Evolutionary conservation across 2,329 filamentous ascomycete genomes (phyloP), one percentile per base, ranked within the genome.

Genomic region (Fusarium algeriense): DNA sequence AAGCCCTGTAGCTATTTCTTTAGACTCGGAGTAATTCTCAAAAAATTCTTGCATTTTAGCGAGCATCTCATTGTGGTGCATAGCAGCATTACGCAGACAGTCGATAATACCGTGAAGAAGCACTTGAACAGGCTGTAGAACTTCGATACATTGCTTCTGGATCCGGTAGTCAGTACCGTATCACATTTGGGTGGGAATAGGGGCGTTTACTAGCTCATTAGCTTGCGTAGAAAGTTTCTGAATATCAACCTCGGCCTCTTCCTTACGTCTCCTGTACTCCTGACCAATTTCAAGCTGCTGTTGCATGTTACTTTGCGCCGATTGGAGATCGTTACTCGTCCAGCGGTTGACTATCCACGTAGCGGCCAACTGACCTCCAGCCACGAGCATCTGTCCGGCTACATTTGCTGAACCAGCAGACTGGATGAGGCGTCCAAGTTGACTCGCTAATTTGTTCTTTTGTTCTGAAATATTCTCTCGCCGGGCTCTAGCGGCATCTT

Each of bases 291-390:
- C 49, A 17, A 53, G 35, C 23, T 53, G 49, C n/a, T 53, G 34
- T 53, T 53, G 49, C 49, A 53, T 41, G 49, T 53, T 53, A 7
- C 23, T 53, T 34, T 53, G 49, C 10, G 49, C 49, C 13, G 49
- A 40, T 53, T 53, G 49, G 5, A 53, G 35, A 53, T 53, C 49
- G 6, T 53, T 53, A 23, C 26, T 41, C 35, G 49, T 35, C 49
- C 49, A 53, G 23, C 40, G 49, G 19, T 41, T 53, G 5, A 41
- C 34, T 41, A 53, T 40, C 49, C 49, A 41, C 3, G 49, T 28
- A 41, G 49, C 49, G 6, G 49, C 49, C 49, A 53, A n/a, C 23
- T 41, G 49, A 20, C 49, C 49, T 53, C 49, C 49, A 41, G 35
- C 49, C 23, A 53, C 11, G 1, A 53, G 35, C 49, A 53, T 40